Conservation (phyloP, 345 rosid genomes). For the Passiflora organensis region DNA sequence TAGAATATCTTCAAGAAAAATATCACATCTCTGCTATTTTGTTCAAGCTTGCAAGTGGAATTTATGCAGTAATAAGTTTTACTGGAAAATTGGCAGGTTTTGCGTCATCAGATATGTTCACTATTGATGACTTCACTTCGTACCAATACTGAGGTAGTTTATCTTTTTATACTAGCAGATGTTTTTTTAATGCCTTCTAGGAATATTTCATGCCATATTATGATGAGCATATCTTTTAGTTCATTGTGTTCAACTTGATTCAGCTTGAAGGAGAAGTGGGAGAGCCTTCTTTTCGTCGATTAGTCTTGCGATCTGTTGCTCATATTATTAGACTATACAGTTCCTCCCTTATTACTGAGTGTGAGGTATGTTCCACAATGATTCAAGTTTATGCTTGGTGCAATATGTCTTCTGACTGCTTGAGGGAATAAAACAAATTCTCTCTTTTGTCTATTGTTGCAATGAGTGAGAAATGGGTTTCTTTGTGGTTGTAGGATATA, state of each 20-base stretch:
- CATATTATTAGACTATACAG: constrained; percentile 89
- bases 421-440: too few species aligned
- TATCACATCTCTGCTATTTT: constrained; percentile 11
- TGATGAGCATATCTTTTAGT: constrained; percentile 1
- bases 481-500: too few species aligned
- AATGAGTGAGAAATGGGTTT: too few species aligned
- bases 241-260: constrained; percentile 21
- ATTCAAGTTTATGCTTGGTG: not conserved
- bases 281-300: constrained; percentile 92
- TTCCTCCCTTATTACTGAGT: constrained; percentile 86
- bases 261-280: constrained; percentile 94
- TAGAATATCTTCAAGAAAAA: constrained; percentile 2
- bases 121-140: constrained; percentile 97
- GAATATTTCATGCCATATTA: not conserved
- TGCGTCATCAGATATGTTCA: constrained; percentile 93
- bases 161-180: constrained; percentile 6
- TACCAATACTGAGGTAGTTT: constrained; percentile 77
- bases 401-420: too few species aligned
- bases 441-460: too few species aligned
- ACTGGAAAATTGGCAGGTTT: constrained; percentile 50
- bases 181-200: not conserved
- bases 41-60: constrained; percentile 16
- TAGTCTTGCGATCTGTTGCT: constrained; percentile 95
- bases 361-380: constrained; percentile 57
- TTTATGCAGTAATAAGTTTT: constrained; percentile 25